These are phyloP conservation scores for Nannizziopsis barbatae DNA, from an alignment of 2,329 filamentous ascomycete genomes.

Conservation along the genomic window DNA sequence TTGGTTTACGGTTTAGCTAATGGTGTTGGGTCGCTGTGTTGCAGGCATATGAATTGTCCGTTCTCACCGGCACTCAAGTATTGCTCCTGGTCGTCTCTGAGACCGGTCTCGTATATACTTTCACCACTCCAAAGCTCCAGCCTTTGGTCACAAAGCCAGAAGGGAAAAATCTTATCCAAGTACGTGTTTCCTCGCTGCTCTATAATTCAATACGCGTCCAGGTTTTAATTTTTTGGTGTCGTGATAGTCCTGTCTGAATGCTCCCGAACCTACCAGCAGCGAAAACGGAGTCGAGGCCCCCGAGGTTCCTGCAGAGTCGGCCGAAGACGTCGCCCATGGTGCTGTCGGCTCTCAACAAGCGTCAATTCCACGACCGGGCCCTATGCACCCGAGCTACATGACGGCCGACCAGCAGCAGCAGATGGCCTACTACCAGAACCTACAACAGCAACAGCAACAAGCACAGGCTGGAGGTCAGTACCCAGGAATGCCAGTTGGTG, in stretches of 20 bases:
- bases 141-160: conserved; percentile 96
- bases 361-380: conserved; percentile 48
- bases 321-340: conserved; percentile 71
- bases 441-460: conserved; percentile 58
- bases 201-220: background rate
- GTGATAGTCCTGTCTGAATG: conserved; percentile 83
- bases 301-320: conserved; percentile 67
- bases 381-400: conserved; percentile 59
- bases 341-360: conserved; percentile 60
- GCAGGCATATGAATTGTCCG: conserved; percentile 92
- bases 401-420: conserved; percentile 59
- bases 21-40: background rate
- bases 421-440: conserved; percentile 72
- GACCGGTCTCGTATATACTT: conserved; percentile 94
- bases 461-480: conserved; percentile 58
- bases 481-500: conserved; percentile 60
- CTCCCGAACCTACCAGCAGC: conserved; percentile 75
- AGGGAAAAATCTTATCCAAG: conserved; percentile 98
- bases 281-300: conserved; percentile 70
- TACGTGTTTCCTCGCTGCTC: conserved; percentile 37
- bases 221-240: conserved; percentile 16
- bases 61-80: conserved; percentile 95
- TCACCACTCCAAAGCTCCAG: conserved; percentile 96
- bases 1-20: conserved; percentile 1
- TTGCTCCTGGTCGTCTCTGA: conserved; percentile 92